Evolutionary conservation across 176 grass and related monocot genomes (phyloP).

Genomic region (Coix lacrymajobi): DNA sequence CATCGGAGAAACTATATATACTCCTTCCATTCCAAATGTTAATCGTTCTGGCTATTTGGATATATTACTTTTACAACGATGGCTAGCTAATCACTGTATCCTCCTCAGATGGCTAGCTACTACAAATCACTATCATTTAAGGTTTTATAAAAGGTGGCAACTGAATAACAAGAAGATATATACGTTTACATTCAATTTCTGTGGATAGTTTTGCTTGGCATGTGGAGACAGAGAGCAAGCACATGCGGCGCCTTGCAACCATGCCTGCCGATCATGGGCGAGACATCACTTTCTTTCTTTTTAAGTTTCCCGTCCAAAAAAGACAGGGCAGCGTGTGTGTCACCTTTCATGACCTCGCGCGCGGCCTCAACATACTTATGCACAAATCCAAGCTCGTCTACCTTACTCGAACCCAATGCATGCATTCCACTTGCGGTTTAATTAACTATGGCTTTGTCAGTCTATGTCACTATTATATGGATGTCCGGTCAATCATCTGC

Average conservation of each 20-base stretch:
- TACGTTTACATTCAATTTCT: background rate
- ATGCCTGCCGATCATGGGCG: background rate
- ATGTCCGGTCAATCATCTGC: too few relatives aligned
- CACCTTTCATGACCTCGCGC: background rate
- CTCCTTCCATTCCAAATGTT: too few relatives aligned
- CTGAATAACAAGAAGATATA: background rate
- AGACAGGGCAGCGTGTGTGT: background rate
- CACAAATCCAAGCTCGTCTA: background rate
- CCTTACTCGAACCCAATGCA: background rate
- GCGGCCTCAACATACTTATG: too few relatives aligned
- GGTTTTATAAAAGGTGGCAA: background rate
- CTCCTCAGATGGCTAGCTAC: background rate
- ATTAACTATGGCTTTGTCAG: too few relatives aligned
- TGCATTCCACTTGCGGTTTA: background rate
- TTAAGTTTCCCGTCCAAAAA: background rate
- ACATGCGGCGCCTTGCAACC: background rate
- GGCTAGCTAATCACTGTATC: background rate
- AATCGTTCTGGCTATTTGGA: too few relatives aligned
- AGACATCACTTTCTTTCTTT: background rate
- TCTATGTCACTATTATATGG: too few relatives aligned
- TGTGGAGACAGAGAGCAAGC: background rate
- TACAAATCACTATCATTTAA: background rate
- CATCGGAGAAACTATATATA: background rate
- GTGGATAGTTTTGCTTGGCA: background rate
- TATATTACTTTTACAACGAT: too few relatives aligned